Base-by-base conservation (phyloP, 306 rosid genomes). In the Crotalaria pallida region DNA sequence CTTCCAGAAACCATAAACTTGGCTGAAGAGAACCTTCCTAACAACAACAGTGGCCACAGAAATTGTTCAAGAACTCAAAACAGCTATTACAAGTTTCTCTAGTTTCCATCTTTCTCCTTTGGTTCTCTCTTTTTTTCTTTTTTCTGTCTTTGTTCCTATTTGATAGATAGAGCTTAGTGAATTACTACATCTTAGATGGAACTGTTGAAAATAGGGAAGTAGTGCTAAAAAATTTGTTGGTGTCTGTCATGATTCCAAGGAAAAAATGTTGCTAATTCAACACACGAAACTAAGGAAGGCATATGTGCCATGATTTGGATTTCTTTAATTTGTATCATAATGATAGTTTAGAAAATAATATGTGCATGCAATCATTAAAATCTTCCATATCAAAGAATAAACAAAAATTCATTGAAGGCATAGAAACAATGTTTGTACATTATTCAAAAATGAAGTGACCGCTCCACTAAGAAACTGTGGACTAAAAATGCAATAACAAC, bases 1-100 rank as follows among this genome's bases (percentile, higher is more conserved):
- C 80, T 84, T 60, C 91, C 87, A 0, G 29, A 77, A 43, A 72
- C 64, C n/a, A 26, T 59, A 44, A 72, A 73, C 13, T 57, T 10
- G 79, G 21, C 27, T 45, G 9, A 1, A 45, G 78, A 52, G 8
- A 63, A 73, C 48, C 68, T n/a, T 12, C 75, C 80, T 38, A 73
- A 67, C 43, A 49, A 52, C 19, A 55, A 7, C 29, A 33, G 34
- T 38, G 3, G 4, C 19, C n/a, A 40, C 40, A 76, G 26, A 43
- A 65, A 67, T 31, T 69, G 79, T 58, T 80, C 85, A 0, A 17
- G 45, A 58, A 55, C 15, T 63, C 41, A 43, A 4, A 83, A 73
- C 50, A 59, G 2, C 22, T 65, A 80, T 49, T 74, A 77, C 58
- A 66, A 65, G 50, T 77, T 78, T 57, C 69, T 79, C 12, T 81